Percentiles rank a stretch among this genome's conserved stretches.
These are phyloP conservation scores for Brassica cretica DNA, from an alignment of 345 rosid genomes.

Conservation along the genomic window DNA sequence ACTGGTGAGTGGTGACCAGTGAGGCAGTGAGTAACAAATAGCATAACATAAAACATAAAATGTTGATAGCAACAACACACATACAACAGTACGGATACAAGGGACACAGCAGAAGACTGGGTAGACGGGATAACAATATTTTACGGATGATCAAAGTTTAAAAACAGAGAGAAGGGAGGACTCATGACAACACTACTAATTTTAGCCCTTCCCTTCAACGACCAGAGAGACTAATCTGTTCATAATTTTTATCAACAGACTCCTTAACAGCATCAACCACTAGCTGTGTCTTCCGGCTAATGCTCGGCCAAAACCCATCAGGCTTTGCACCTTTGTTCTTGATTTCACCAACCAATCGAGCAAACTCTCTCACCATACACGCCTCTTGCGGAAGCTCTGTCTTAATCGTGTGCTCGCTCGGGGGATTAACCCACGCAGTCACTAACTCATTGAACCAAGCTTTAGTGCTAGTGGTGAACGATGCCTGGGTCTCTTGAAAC, in stretches of 20 bases:
- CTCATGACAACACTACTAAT: background rate
- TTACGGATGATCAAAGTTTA: background rate
- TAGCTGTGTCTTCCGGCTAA: constrained; percentile 38
- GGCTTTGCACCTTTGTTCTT: constrained; percentile 62
- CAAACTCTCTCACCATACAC: constrained; percentile 76
- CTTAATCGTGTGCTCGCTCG: constrained; percentile 56
- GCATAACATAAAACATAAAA: background rate
- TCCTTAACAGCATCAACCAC: constrained; percentile 40
- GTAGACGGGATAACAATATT: background rate
- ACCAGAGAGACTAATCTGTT: constrained; percentile 36
- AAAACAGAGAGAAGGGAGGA: background rate
- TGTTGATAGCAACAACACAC: background rate
- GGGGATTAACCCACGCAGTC: constrained; percentile 41
- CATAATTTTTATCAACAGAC: constrained; percentile 29
- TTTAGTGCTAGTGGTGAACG: constrained; percentile 48
- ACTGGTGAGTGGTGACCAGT: background rate
- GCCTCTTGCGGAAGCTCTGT: constrained; percentile 80
- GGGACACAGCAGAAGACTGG: background rate
- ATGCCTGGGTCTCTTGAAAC: constrained; percentile 59
- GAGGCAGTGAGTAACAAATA: background rate
- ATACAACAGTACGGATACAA: background rate
- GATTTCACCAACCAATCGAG: constrained; percentile 58
- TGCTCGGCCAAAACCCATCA: constrained; percentile 67
- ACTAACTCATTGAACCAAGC: constrained; percentile 50
- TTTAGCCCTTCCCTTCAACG: constrained; percentile 22